phyloP scores from a whole-genome alignment of 2,329 filamentous ascomycete genomes.

The Emmonsiellopsis sp. region DNA sequence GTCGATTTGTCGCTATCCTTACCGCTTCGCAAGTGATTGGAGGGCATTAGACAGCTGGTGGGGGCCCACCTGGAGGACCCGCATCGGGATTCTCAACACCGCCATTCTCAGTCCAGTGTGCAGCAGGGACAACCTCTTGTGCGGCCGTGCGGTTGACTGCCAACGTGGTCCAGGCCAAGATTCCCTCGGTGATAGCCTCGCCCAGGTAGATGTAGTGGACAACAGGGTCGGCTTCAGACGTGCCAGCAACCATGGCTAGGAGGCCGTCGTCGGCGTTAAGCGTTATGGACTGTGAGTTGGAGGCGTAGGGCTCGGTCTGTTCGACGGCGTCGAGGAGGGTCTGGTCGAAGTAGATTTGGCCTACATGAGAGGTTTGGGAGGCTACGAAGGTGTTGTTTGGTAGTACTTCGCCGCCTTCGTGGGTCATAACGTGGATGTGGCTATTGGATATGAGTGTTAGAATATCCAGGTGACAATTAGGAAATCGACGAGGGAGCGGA shows the following conservation, averaged over 20 bases:
- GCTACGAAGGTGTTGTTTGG: constrained; percentile 45
- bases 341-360: constrained; percentile 58
- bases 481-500: constrained; percentile 32
- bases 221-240: constrained; percentile 46
- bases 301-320: constrained; percentile 36
- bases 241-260: constrained; percentile 40
- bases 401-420: constrained; percentile 25
- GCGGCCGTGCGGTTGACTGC: constrained; percentile 38
- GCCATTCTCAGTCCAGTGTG: constrained; percentile 25
- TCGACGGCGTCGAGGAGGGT: constrained; percentile 46
- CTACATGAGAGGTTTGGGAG: constrained; percentile 48
- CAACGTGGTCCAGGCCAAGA: constrained; percentile 47
- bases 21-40: too few species aligned
- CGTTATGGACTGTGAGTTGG: constrained; percentile 41
- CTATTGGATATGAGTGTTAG: constrained; percentile 9
- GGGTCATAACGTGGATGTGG: constrained; percentile 30
- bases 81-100: constrained; percentile 15
- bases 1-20: too few species aligned
- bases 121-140: constrained; percentile 19
- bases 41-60: too few species aligned
- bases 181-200: constrained; percentile 41
- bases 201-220: constrained; percentile 51
- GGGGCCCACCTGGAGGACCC: neutral
- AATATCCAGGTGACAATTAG: constrained; percentile 16
- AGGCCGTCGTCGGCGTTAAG: constrained; percentile 45